These are phyloP conservation scores for Proliferodiscus dingleyae DNA, from an alignment of 2,329 filamentous ascomycete genomes.

Conservation along the genomic window DNA sequence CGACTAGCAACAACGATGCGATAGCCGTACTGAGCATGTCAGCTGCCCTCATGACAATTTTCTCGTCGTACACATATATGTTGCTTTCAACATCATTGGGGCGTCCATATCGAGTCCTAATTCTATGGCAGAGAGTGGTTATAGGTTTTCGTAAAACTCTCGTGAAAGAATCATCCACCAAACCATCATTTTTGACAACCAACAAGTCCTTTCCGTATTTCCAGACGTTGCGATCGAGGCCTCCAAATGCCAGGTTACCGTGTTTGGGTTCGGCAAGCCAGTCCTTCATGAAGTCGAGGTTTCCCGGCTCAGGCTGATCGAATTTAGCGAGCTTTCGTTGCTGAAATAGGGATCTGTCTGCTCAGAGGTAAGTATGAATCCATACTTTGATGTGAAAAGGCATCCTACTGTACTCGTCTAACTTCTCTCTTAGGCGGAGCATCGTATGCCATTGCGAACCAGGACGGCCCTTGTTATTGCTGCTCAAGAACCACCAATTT, in stretches of 20 bases:
- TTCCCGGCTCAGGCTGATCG: neutral
- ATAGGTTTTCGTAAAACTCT: neutral
- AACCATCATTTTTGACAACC: neutral
- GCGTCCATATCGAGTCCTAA: neutral
- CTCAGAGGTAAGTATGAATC: neutral
- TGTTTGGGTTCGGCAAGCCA: neutral
- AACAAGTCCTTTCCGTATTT: neutral
- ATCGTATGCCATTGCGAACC: conserved; percentile 1
- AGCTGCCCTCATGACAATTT: neutral
- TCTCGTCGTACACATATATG: neutral
- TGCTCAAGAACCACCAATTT: neutral
- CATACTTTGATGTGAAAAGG: neutral
- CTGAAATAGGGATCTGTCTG: conserved; percentile 2
- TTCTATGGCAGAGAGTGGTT: neutral
- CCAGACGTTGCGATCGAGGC: conserved; percentile 1
- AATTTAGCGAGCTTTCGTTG: conserved; percentile 2
- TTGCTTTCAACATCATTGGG: neutral
- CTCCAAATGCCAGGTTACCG: neutral
- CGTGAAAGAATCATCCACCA: conserved; percentile 1
- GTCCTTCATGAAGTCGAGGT: neutral
- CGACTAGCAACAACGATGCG: neutral
- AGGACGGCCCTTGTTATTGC: neutral
- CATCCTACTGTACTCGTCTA: neutral
- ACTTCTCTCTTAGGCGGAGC: neutral
- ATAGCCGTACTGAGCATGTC: neutral